Base-by-base conservation (phyloP, 2,329 filamentous ascomycete genomes). In the Diplodia seriata region DNA sequence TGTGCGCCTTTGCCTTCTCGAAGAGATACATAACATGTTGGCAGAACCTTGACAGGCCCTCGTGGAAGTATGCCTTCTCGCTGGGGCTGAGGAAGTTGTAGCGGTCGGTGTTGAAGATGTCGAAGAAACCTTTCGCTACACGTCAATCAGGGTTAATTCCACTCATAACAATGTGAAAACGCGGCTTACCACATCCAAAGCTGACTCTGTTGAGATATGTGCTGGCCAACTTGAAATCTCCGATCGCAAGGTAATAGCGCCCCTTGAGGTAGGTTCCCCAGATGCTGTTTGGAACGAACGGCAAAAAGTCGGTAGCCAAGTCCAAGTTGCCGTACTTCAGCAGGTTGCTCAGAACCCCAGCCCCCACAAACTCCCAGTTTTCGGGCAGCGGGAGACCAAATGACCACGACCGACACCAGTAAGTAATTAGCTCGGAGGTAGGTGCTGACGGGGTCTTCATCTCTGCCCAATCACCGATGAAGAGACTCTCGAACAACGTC, bases 1-100 rank as follows among this genome's bases (percentile, higher is more conserved):
- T 91, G 77, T 91, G 92, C 0, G 90, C 89, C 72, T 90, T 91
- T 53, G 88, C 86, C 72, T 87, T 87, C 76, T 97, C 94, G 75
- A 91, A 98, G 1, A 99, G 84, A 23, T 88, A 85, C 14, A 94
- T 86, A 62, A 98, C 87, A 77, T 99, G 95, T 51, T 90, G 88
- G 78, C 96, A 96, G 80, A 97, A 99, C 70, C 87, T 89, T 5
- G 92, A 86, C 50, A 94, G 84, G 1, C 94, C 95, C 67, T 87
- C 87, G 75, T 93, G 85, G 74, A 90, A 89, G 64, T 77, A 82
- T 65, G 84, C 82, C 14, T 89, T 90, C 71, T 97, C 92, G 2
- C 90, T 88, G 29, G 92, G 88, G 66, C 91, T 89, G 26, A 98
- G 84, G 15, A 97, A 85, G 9, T 88, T 87, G 53, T 83, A 81